Evolutionary conservation across 148 eudicot species (phyloP), one percentile per base, ranked within the genome.

Genomic region (Nyssa sinensis): DNA sequence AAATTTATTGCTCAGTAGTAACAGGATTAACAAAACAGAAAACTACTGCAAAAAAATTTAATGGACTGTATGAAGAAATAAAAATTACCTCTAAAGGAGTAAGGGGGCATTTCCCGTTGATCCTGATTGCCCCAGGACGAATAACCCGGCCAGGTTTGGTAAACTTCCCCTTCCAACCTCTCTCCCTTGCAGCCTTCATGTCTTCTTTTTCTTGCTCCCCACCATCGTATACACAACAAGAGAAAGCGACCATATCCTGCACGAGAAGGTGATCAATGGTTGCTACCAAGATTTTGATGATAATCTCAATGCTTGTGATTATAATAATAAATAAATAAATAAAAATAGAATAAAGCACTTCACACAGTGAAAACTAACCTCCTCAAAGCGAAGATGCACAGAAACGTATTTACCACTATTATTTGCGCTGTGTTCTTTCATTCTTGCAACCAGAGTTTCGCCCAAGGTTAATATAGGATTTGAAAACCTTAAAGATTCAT

Each of bases 221-320:
- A 76, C 99, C 97, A 82, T 92, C 96, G 84, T 88, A 95, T 21
- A 92, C 70, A 72, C 99, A 95, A 75, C 99, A 95, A 69, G 99
- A 95, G 73, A 95, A 95, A 57, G 99, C 99, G 84, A 95, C 99
- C 99, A 95, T 95, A 81, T 95, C 99, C 99, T 95, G 80, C 62
- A 69, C 35, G 70, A 41, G 33, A 68, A 32, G 12, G 47, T 41
- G 32, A 69, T 57, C 28, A 75, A 64, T 39, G 12, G 13, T 17
- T 69, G 70, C 70, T 16, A 37, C 30, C 44, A 29, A 74, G 6
- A 64, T 74, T 55, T 32, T 64, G 34, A 31, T 29, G 24, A 44
- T 32, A 30, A 19, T 57, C n/a, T 28, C 32, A 37, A 0, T 70
- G 8, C 29, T 23, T 32, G 25, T 64, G 59, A 25, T 65, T 47